These are phyloP conservation scores for Sarcodon aspratus DNA, from an alignment of 768 basidiomycete genomes.

Conservation along the genomic window DNA sequence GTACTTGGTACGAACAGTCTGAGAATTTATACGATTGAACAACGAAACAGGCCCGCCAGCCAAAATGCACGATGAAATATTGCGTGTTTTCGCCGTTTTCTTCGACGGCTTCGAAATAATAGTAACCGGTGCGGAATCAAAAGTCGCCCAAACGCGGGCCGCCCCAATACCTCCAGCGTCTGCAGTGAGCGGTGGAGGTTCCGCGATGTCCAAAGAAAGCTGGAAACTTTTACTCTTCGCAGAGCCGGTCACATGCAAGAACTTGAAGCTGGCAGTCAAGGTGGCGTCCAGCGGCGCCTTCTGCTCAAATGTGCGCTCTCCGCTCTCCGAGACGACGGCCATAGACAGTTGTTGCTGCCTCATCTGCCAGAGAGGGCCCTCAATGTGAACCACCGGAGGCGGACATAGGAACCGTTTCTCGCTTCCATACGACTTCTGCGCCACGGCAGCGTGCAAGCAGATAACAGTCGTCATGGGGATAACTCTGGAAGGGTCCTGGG, in stretches of 20 bases:
- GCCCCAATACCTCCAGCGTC: constrained; percentile 30
- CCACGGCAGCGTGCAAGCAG: constrained; percentile 85
- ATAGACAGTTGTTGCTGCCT: constrained; percentile 73
- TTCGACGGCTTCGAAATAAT: constrained; percentile 97
- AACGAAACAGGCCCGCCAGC: constrained; percentile 84
- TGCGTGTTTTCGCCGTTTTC: constrained; percentile 93
- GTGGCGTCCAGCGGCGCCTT: constrained; percentile 74
- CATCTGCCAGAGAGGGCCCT: constrained; percentile 81
- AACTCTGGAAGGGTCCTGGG: constrained; percentile 61
- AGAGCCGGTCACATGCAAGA: constrained; percentile 79
- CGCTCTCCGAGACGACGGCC: constrained; percentile 76
- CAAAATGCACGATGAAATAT: constrained; percentile 83
- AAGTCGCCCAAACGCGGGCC: constrained; percentile 81
- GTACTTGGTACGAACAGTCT: constrained; percentile 95
- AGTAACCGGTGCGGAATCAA: constrained; percentile 85
- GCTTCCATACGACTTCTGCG: constrained; percentile 92
- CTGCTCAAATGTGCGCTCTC: constrained; percentile 77
- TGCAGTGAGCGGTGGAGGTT: constrained; percentile 41
- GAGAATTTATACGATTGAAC: constrained; percentile 94
- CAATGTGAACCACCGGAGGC: constrained; percentile 87
- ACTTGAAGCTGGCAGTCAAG: constrained; percentile 85
- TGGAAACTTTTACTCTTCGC: constrained; percentile 88
- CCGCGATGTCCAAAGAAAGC: constrained; percentile 75
- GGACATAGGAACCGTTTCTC: constrained; percentile 94
- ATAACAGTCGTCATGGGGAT: constrained; percentile 87